phyloP scores from a whole-genome alignment of 176 grass and related monocot genomes.

The Carex kokanica region DNA sequence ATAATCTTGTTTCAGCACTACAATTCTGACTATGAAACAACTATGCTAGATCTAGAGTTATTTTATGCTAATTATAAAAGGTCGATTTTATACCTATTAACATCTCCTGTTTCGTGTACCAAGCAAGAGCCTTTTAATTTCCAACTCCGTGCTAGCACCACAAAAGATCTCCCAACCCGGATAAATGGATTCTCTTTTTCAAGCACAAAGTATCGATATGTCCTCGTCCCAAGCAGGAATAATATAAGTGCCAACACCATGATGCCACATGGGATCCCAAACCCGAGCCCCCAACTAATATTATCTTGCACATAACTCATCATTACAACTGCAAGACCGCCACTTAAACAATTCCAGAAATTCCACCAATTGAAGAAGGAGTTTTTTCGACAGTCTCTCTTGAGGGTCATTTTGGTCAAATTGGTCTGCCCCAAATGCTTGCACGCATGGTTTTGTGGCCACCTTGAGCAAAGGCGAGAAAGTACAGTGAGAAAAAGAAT shows the following conservation, averaged over 20 bases:
- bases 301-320: slow-evolving; percentile 83
- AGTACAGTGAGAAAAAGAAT: slow-evolving; percentile 74
- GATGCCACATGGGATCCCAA: slow-evolving; percentile 67
- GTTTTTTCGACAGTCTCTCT: slow-evolving; percentile 28
- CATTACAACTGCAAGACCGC: slow-evolving; percentile 8
- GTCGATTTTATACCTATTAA: background rate
- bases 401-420: slow-evolving; percentile 34
- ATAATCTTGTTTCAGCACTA: too few relatives aligned
- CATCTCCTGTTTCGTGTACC: background rate
- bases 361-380: slow-evolving; percentile 83
- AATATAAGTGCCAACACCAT: slow-evolving; percentile 37
- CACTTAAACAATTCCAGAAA: slow-evolving; percentile 45
- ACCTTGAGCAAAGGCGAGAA: slow-evolving; percentile 61
- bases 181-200: slow-evolving; percentile 58
- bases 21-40: too few relatives aligned
- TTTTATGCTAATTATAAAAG: too few relatives aligned
- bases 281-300: slow-evolving; percentile 74
- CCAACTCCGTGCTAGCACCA: slow-evolving; percentile 27
- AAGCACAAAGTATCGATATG: slow-evolving; percentile 51
- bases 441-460: slow-evolving; percentile 81
- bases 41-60: too few relatives aligned
- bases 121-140: slow-evolving; percentile 18
- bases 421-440: slow-evolving; percentile 82
- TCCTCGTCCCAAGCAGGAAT: slow-evolving; percentile 37
- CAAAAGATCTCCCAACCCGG: slow-evolving; percentile 46